Base-by-base conservation (phyloP, 164 flowering plant genomes). In the Aristolochia contorta region DNA sequence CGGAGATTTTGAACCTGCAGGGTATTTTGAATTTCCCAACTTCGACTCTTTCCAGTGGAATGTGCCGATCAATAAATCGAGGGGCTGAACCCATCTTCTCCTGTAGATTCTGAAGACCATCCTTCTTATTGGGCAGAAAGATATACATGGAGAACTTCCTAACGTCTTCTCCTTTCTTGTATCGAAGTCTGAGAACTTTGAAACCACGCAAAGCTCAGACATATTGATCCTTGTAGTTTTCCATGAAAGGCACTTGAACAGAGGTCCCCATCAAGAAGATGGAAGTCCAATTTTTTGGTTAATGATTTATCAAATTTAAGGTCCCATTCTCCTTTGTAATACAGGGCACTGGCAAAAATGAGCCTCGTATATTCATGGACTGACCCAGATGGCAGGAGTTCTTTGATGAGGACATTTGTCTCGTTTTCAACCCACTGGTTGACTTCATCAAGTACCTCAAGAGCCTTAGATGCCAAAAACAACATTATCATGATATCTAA, bases 271-370 rank as follows among this genome's bases (percentile, higher is more conserved):
- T 75, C 49, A 8, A 77, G 78, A 56, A 82, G 84, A 74, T 80
- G 73, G 62, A 87, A 87, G 6, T 82, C 79, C 18, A 59, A 14
- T 20, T 78, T 72, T 47, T 68, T 73, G 37, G 95, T 87, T n/a
- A 54, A 25, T 21, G 83, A 77, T 25, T 73, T 65, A 71, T 87
- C 83, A 67, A 85, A 85, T 58, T 77, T 73, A 49, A 75, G 78
- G 45, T 53, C 63, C 95, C 91, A 87, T 14, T 80, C 71, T 67
- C 95, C 95, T 71, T 87, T 87, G 67, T 82, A 87, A 59, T 87
- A 87, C 16, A 87, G 71, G 8, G 89, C 95, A 77, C 83, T 87
- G 43, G 91, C 83, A 57, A 84, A 71, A 58, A 87, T 68, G 49
- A 87, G 86, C 67, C 73, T 72, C 23, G 84, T 74, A 12, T 64